Evolutionary conservation across 257 asterid genomes (phyloP).

Genomic region (Solanum medicagineum): DNA sequence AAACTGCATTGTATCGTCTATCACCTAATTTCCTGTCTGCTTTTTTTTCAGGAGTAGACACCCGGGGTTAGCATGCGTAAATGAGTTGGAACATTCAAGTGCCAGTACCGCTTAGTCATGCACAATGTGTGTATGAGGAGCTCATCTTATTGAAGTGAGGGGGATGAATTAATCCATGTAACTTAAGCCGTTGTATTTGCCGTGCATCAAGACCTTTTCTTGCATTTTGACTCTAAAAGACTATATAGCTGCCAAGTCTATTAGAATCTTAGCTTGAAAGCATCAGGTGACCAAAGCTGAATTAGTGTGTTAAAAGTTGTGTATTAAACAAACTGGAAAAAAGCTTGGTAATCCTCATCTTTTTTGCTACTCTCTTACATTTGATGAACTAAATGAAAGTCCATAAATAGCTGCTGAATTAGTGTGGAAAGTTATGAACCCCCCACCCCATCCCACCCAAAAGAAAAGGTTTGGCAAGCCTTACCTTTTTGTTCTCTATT

Average conservation of each 20-base stretch:
- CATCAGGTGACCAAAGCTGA: neutral
- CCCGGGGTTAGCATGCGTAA: neutral
- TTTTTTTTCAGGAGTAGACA: constrained; percentile 1
- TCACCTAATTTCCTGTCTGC: neutral
- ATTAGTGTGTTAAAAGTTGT: neutral
- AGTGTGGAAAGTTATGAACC: no score
- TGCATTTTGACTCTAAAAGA: neutral
- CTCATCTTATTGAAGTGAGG: neutral
- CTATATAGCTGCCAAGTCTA: neutral
- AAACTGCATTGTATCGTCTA: neutral
- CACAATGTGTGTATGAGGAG: neutral
- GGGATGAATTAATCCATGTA: neutral
- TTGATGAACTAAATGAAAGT: neutral
- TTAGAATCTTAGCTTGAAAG: neutral
- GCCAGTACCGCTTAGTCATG: neutral
- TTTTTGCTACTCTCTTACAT: neutral
- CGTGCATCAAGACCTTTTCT: neutral
- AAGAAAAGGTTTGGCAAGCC: no score
- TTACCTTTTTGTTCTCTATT: neutral
- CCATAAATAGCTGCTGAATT: neutral
- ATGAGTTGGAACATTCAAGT: neutral
- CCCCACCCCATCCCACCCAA: no score
- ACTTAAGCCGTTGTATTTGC: neutral
- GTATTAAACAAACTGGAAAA: neutral
- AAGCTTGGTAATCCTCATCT: neutral